These are phyloP conservation scores for Corinectria fuckeliana DNA, from an alignment of 2,329 filamentous ascomycete species.

Conservation along the genomic window DNA sequence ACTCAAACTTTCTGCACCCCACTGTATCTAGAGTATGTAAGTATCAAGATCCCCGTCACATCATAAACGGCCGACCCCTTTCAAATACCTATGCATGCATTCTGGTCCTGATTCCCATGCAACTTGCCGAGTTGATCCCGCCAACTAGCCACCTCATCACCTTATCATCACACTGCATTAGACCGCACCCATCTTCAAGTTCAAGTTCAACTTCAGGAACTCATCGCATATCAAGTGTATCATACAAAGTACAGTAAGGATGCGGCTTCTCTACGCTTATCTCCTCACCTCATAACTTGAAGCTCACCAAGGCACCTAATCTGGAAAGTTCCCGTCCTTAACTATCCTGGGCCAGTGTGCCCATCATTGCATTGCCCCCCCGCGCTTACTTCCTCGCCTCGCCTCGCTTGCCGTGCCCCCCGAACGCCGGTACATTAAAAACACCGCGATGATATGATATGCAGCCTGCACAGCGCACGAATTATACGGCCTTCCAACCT, in stretches of 20 bases:
- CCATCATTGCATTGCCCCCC: conserved; percentile 18
- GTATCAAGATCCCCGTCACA: too few relatives aligned
- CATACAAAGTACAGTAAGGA: conserved; percentile 21
- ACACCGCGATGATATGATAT: conserved; percentile 34
- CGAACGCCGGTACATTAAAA: conserved; percentile 33
- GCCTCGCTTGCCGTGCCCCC: conserved; percentile 26
- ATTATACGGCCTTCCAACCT: conserved; percentile 24
- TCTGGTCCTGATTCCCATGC: not conserved
- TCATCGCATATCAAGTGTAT: conserved; percentile 26
- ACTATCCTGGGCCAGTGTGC: conserved; percentile 16
- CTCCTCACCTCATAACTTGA: conserved; percentile 23
- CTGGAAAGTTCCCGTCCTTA: conserved; percentile 3
- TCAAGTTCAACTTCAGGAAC: conserved; percentile 2
- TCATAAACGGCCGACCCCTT: not conserved
- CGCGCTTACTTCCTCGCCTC: conserved; percentile 23
- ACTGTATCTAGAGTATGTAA: too few relatives aligned
- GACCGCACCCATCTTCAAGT: not conserved
- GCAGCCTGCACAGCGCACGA: conserved; percentile 29
- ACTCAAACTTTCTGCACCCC: too few relatives aligned
- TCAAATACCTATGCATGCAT: not conserved
- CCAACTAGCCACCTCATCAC: not conserved
- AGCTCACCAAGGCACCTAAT: conserved; percentile 13
- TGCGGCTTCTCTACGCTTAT: conserved; percentile 2
- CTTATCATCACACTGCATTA: not conserved
- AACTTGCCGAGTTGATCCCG: not conserved